phyloP scores from a whole-genome alignment of 1,284 basidiomycete genomes.

The Naganishia sp. region DNA sequence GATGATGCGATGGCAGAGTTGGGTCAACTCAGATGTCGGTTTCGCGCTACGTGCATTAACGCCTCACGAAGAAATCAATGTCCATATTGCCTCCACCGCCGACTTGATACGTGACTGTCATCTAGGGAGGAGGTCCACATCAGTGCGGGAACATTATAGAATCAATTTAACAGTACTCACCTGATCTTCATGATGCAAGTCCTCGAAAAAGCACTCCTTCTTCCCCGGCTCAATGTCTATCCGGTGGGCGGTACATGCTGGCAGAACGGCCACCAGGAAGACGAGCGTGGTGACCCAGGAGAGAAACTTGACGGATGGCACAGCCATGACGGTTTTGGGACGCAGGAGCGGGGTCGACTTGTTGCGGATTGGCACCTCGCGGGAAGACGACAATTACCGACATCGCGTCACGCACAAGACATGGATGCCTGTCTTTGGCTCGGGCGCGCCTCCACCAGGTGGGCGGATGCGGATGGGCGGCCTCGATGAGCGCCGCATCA shows the following conservation, averaged over 20 bases:
- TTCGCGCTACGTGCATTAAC: neutral
- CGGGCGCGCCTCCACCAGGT: constrained; percentile 1
- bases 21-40: neutral
- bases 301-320: neutral
- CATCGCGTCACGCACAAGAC: constrained; percentile 5
- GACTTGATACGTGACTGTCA: constrained; percentile 99
- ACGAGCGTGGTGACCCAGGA: constrained; percentile 30
- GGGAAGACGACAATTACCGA: neutral
- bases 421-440: neutral
- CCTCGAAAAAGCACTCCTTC: constrained; percentile 98
- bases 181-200: constrained; percentile 91
- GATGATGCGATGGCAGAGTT: neutral
- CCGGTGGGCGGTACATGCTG: constrained; percentile 51
- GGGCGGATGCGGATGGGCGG: constrained; percentile 1
- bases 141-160: neutral
- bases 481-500: neutral
- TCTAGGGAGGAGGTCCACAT: constrained; percentile 59
- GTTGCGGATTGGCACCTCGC: neutral
- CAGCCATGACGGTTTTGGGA: constrained; percentile 1
- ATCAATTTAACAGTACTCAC: constrained; percentile 54
- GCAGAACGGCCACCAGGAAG: constrained; percentile 31
- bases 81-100: constrained; percentile 94
- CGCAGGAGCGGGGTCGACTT: neutral
- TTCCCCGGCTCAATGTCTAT: constrained; percentile 68
- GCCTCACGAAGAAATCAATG: constrained; percentile 87